Conservation (phyloP, 2,329 filamentous ascomycete species). For the Cercospora sojina region DNA sequence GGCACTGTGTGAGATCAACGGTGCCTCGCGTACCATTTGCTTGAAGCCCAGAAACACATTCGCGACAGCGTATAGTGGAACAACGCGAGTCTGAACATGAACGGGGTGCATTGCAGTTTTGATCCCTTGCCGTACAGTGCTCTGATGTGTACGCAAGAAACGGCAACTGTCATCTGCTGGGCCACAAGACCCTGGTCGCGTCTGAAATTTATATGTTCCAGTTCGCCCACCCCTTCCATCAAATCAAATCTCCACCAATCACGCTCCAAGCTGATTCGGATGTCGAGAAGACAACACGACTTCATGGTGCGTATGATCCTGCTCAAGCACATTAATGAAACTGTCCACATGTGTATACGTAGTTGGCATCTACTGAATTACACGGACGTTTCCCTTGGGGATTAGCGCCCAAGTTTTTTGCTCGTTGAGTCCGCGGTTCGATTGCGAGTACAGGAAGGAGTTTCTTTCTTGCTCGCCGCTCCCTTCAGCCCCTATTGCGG, state of each 20-base stretch:
- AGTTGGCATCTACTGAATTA: constrained; percentile 2
- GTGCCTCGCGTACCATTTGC: background rate
- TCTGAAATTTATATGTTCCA: background rate
- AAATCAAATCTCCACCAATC: background rate
- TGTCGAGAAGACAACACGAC: background rate
- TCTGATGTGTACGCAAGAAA: background rate
- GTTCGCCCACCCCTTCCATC: background rate
- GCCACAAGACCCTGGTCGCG: background rate
- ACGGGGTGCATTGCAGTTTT: background rate
- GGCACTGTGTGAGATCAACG: background rate
- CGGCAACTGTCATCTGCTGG: background rate
- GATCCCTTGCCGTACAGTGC: background rate
- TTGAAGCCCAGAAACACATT: background rate
- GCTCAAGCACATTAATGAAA: background rate
- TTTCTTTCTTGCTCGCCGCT: background rate
- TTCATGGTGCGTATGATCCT: background rate
- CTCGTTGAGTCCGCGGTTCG: background rate
- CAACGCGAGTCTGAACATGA: background rate
- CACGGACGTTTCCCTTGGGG: background rate
- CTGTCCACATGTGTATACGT: background rate
- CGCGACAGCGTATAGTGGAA: background rate
- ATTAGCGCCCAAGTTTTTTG: background rate
- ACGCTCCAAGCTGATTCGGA: background rate
- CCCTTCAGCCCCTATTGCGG: background rate
- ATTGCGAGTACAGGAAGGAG: background rate